Percentiles rank a stretch among this genome's conserved stretches.
Conservation (phyloP, 306 rosid species). For the Fragaria ananassa region DNA sequence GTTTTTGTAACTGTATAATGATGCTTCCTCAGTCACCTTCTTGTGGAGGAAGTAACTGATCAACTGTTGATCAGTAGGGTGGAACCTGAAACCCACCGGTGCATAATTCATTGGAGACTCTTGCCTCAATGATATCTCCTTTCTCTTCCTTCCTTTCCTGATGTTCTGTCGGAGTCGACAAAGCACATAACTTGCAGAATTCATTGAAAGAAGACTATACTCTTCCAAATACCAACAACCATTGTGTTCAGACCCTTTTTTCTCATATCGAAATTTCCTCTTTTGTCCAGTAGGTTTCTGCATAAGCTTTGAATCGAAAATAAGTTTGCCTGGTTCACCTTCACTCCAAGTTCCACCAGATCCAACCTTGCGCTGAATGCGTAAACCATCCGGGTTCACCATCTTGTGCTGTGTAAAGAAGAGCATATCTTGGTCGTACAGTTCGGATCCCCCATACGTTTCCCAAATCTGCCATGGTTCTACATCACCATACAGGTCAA, state of each 20-base stretch:
- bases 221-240: neutral
- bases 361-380: neutral
- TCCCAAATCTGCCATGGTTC: constrained; percentile 4
- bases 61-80: neutral
- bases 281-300: neutral
- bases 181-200: neutral
- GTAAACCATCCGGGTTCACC: neutral
- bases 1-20: neutral
- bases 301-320: neutral
- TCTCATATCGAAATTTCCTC: neutral
- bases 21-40: neutral
- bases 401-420: neutral
- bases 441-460: neutral
- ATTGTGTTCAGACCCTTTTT: neutral
- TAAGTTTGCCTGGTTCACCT: neutral
- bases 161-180: neutral
- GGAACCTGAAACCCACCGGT: constrained; percentile 4
- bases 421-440: neutral
- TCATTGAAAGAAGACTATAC: neutral
- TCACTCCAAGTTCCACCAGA: neutral
- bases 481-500: neutral
- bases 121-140: neutral
- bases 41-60: neutral
- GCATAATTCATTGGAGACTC: neutral
- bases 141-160: neutral